phyloP scores from a whole-genome alignment of 2,329 filamentous ascomycete species.

The Colletotrichum plurivorum region DNA sequence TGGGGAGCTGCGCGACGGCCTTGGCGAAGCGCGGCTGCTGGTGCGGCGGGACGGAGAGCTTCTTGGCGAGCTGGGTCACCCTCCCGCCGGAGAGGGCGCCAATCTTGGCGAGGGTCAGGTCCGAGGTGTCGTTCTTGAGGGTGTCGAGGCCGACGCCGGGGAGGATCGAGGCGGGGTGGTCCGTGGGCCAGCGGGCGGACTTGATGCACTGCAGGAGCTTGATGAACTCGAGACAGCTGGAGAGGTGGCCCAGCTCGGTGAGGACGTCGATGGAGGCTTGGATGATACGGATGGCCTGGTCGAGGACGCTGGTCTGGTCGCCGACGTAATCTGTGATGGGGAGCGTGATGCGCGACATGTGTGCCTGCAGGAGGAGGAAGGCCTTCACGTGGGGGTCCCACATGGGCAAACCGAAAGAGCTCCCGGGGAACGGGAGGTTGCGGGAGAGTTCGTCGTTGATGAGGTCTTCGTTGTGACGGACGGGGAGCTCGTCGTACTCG shows the following conservation, averaged over 20 bases:
- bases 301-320: constrained; percentile 89
- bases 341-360: constrained; percentile 92
- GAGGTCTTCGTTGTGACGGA: constrained; percentile 97
- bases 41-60: constrained; percentile 63
- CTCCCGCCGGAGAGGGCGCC: constrained; percentile 52
- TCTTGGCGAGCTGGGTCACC: constrained; percentile 60
- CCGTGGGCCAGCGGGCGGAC: constrained; percentile 89
- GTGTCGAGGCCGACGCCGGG: constrained; percentile 73
- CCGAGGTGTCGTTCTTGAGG: constrained; percentile 54
- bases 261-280: constrained; percentile 96
- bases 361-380: constrained; percentile 92
- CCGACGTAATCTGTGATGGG: constrained; percentile 98
- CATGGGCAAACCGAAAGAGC: constrained; percentile 82
- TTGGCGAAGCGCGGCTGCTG: constrained; percentile 67
- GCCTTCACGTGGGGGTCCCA: constrained; percentile 99
- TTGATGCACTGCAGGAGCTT: constrained; percentile 92
- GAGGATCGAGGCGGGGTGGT: constrained; percentile 83
- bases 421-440: constrained; percentile 77
- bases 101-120: constrained; percentile 59
- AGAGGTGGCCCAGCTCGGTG: constrained; percentile 87
- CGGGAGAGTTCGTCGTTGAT: constrained; percentile 92
- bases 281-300: constrained; percentile 96
- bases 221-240: constrained; percentile 86
- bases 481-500: constrained; percentile 97
- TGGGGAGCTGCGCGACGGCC: constrained; percentile 76